Evolutionary conservation across 257 asterid species (phyloP).

Genomic region (Scutellaria baicalensis): DNA sequence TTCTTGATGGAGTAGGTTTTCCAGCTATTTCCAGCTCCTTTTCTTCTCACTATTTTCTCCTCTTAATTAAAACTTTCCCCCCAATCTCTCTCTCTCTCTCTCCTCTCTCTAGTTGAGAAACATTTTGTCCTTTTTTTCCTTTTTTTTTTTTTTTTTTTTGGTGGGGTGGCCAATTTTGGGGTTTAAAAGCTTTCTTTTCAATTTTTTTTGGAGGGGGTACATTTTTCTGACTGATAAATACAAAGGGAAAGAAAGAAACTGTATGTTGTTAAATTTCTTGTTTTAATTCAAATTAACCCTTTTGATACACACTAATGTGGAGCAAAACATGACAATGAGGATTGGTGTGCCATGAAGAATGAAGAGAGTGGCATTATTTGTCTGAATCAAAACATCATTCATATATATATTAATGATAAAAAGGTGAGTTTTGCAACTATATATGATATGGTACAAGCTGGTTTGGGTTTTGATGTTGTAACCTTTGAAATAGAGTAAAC

Average conservation of each 20-base stretch:
- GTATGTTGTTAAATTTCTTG: neutral
- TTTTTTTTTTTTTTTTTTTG: neutral
- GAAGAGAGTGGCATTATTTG: neutral
- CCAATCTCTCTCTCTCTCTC: too few relatives aligned
- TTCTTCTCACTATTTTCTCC: neutral
- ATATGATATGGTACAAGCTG: slow-evolving; percentile 10
- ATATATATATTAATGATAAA: too few relatives aligned
- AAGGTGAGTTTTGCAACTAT: neutral
- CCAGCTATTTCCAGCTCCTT: slow-evolving; percentile 37
- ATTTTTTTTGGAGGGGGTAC: neutral
- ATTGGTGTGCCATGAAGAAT: too few relatives aligned
- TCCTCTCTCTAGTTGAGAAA: too few relatives aligned
- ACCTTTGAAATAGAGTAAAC: neutral
- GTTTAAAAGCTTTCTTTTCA: neutral
- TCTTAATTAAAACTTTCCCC: neutral
- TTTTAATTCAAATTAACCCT: neutral
- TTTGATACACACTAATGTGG: too few relatives aligned
- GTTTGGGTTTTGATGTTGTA: slow-evolving; percentile 18
- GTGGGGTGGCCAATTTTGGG: slow-evolving; percentile 30
- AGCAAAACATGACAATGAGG: too few relatives aligned
- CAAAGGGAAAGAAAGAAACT: neutral
- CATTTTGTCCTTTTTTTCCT: neutral
- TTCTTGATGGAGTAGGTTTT: slow-evolving; percentile 84
- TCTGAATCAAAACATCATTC: too few relatives aligned
- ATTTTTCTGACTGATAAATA: slow-evolving; percentile 15